Conservation (phyloP, 2,329 filamentous ascomycete genomes). For the Sarocladiaceae sp. region DNA sequence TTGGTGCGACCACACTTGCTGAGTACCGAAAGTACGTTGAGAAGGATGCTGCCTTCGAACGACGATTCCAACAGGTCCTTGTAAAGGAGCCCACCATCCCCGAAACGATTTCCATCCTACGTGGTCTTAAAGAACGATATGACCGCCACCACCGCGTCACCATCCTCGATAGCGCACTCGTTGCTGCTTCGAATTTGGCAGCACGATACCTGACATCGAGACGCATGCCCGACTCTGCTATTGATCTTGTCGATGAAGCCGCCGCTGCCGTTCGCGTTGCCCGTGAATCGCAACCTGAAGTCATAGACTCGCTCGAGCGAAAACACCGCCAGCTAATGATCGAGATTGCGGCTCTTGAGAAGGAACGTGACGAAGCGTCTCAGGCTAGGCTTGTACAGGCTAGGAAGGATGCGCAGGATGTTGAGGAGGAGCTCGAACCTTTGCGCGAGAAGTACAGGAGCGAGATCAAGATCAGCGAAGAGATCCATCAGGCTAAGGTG, state of each 20-base stretch:
- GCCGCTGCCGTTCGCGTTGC: slow-evolving; percentile 94
- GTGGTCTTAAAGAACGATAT: slow-evolving; percentile 95
- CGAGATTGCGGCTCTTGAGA: slow-evolving; percentile 89
- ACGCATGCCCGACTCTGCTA: slow-evolving; percentile 89
- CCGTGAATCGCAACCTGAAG: slow-evolving; percentile 91
- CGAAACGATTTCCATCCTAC: slow-evolving; percentile 96
- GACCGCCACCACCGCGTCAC: slow-evolving; percentile 97
- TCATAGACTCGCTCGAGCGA: slow-evolving; percentile 89
- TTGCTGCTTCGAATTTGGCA: slow-evolving; percentile 83
- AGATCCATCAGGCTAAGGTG: slow-evolving; percentile 89
- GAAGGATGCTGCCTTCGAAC: slow-evolving; percentile 96
- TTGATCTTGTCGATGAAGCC: slow-evolving; percentile 93
- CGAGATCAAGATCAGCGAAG: slow-evolving; percentile 83
- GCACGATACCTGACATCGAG: slow-evolving; percentile 88
- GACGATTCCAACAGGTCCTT: slow-evolving; percentile 95
- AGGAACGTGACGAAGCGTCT: slow-evolving; percentile 92
- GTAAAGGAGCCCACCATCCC: slow-evolving; percentile 87
- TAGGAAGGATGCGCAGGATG: slow-evolving; percentile 85
- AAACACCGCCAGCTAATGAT: slow-evolving; percentile 88
- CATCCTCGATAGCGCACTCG: slow-evolving; percentile 89
- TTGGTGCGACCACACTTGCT: slow-evolving; percentile 88
- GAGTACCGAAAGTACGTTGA: slow-evolving; percentile 99
- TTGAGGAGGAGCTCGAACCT: slow-evolving; percentile 86
- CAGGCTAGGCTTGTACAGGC: slow-evolving; percentile 75
- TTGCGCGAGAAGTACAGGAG: slow-evolving; percentile 92